These are phyloP conservation scores for Thuja plicata DNA, from an alignment of 83 land plant genomes.

Conservation along the genomic window DNA sequence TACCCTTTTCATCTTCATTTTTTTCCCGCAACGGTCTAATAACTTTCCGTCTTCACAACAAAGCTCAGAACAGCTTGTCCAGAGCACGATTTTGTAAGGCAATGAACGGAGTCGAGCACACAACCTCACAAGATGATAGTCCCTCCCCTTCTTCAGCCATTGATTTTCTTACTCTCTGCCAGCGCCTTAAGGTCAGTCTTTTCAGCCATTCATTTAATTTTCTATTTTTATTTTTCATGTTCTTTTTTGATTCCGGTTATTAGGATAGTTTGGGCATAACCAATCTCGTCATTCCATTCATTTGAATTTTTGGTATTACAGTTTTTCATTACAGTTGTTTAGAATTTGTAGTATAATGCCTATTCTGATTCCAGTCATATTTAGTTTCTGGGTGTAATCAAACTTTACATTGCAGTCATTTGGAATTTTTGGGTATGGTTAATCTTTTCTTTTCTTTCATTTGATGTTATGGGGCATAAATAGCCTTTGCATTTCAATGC, in stretches of 20 bases:
- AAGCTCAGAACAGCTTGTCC: not conserved
- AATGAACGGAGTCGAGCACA: constrained; percentile 10
- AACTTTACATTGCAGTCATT: not conserved
- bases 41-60: not conserved
- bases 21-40: not conserved
- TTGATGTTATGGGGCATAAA: not conserved
- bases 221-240: not conserved
- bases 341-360: not conserved
- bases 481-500: not conserved
- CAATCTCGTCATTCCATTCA: too few relatives aligned
- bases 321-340: not conserved
- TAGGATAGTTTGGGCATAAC: not conserved
- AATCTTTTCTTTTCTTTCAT: too few relatives aligned
- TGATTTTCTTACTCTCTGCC: constrained; percentile 64
- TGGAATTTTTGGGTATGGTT: not conserved
- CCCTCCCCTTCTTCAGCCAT: constrained; percentile 37
- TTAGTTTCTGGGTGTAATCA: not conserved
- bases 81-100: constrained; percentile 1
- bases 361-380: not conserved
- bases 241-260: not conserved
- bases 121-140: not conserved
- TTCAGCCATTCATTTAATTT: not conserved
- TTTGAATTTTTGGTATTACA: not conserved
- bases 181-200: constrained; percentile 55
- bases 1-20: not conserved